Evolutionary conservation across 2,329 filamentous ascomycete species (phyloP).

Genomic region (Daldinia sp.): DNA sequence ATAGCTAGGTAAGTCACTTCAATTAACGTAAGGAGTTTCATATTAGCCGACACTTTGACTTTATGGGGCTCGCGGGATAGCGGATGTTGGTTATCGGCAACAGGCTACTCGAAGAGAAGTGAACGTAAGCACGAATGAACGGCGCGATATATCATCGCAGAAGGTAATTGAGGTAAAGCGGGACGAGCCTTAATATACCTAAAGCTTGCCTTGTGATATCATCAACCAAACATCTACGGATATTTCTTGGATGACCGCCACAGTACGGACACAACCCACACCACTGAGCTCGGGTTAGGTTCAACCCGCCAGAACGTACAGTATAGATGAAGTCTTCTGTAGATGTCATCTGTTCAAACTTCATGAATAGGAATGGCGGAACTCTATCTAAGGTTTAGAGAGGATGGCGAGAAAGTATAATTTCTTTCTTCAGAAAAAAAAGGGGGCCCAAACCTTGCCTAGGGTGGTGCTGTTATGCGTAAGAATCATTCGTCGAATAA

Average conservation of each 20-base stretch:
- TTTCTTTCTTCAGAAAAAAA: background rate
- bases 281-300: background rate
- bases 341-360: background rate
- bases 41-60: background rate
- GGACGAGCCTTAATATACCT: background rate
- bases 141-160: background rate
- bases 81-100: background rate
- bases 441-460: background rate
- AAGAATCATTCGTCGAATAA: too few relatives aligned
- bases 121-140: background rate
- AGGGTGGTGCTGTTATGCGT: background rate
- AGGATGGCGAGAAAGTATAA: background rate
- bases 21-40: conserved; percentile 42
- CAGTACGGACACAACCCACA: too few relatives aligned
- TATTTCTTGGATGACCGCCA: background rate
- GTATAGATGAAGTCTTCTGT: background rate
- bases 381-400: background rate
- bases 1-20: conserved; percentile 19
- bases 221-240: background rate
- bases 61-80: background rate
- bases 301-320: background rate
- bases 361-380: background rate
- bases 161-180: background rate
- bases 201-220: background rate
- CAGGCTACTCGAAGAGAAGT: background rate